A percentile compares a stretch with the other conserved stretches of the same genome.
These are phyloP conservation scores for Ceratocystis smalleyi DNA, from an alignment of 2,329 filamentous ascomycete species.

Conservation along the genomic window DNA sequence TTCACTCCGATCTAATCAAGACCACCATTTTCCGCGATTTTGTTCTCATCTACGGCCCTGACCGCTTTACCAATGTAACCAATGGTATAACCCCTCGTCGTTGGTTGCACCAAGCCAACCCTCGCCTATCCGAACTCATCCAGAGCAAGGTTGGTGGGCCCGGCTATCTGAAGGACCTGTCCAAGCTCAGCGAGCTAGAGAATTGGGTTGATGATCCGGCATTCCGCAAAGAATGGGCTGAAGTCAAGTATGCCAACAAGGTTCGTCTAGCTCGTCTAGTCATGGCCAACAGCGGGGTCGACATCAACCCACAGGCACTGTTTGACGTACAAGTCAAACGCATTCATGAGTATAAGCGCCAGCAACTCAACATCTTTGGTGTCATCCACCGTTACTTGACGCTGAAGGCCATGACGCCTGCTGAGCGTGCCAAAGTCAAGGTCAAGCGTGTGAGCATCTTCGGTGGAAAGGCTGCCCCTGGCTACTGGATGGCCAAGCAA, in stretches of 20 bases:
- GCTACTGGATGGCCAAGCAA: constrained; percentile 99
- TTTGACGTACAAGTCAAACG: constrained; percentile 98
- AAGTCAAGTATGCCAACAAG: constrained; percentile 96
- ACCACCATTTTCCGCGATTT: constrained; percentile 99
- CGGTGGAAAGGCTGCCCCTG: constrained; percentile 90
- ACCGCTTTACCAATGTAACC: constrained; percentile 98
- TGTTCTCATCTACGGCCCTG: constrained; percentile 80
- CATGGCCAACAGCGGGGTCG: constrained; percentile 61
- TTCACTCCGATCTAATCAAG: constrained; percentile 95
- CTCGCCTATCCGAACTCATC: constrained; percentile 78
- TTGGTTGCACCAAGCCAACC: constrained; percentile 97
- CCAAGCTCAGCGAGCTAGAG: constrained; percentile 72
- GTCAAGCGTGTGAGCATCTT: constrained; percentile 87
- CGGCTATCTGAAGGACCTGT: constrained; percentile 81
- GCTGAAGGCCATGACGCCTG: constrained; percentile 70
- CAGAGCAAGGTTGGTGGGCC: constrained; percentile 72
- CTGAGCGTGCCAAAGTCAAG: constrained; percentile 79
- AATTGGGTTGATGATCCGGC: constrained; percentile 66
- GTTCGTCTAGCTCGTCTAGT: constrained; percentile 83
- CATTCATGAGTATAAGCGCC: constrained; percentile 98
- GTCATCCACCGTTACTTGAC: constrained; percentile 87
- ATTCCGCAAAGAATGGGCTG: constrained; percentile 88
- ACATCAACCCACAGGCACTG: constrained; percentile 71
- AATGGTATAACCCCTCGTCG: constrained; percentile 93
- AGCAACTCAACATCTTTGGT: constrained; percentile 97